Base-by-base conservation (phyloP, 2,329 filamentous ascomycete genomes). In the Diplocarpon mali region DNA sequence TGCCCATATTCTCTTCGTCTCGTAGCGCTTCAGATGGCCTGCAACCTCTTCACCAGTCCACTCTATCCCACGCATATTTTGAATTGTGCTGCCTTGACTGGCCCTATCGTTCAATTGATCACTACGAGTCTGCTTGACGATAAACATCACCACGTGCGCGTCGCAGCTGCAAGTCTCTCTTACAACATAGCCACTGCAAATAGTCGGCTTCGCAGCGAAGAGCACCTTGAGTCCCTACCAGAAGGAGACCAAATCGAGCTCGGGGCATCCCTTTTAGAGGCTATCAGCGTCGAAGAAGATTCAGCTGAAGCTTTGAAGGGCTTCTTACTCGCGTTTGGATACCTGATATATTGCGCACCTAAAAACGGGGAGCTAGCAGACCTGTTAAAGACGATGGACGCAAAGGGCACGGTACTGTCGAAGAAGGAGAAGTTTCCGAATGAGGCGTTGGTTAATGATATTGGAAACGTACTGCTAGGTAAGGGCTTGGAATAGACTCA, bases 1-100 rank as follows among this genome's bases (percentile, higher is more conserved):
- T 84, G 80, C 34, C 86, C 87, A 0, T 95, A 95, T 60, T 80
- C 85, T 4, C 72, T 93, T 1, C 81, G 87, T 12, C 76, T 95
- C 2, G 85, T 94, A 13, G 83, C 86, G 0, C 66, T 94, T 16
- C 89, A 95, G 55, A 73, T 90, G 58, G 73, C 78, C 1, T 93
- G 87, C 65, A 95, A 95, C 57, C 69, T 94, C 35, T 95, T 94
- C 66, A 80, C 77, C 0, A 82, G 81, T 1, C 73, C 77, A 0
- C 69, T 94, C 0, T 93, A 83, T 57, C 69, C 78, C 0, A 71
- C 77, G 2, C 73, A 80, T 49, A 69, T 89, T 8, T 67, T 84
- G 6, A 62, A 65, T 2, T 66, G 73, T 35, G 62, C 64, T 1
- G 42, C 55, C 16, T 63, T 88, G 40, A 73, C 78, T 5, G 61